Base-by-base conservation (phyloP, 805 yeast genomes). In the Helenozyma baotianmanensis region DNA sequence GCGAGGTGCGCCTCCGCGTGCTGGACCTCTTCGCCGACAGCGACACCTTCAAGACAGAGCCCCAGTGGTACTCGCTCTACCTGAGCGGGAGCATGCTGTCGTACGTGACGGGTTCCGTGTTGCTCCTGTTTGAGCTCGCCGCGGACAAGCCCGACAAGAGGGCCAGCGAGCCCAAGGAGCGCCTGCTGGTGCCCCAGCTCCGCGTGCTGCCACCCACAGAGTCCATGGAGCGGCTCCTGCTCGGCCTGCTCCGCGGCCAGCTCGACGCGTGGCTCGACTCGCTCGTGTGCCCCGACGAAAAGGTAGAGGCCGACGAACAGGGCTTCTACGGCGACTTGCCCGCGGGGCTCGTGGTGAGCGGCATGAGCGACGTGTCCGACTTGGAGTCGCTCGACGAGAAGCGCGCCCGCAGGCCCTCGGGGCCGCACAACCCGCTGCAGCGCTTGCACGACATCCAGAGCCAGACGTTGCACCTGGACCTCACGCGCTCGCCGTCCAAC, bases 41-140 rank as follows among this genome's bases (percentile, higher is more conserved):
- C 10, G 38, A 38, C 9, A 37, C 35, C 7, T 41, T 52, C 32
- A 39, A 41, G 11, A 54, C 58, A 2, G 62, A 57, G 2, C 47
- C 70, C 8, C 57, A 62, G 30, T 74, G 77, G 77, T 67, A 62
- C 43, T 59, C 61, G 38, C 48, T 74, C 6, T 59, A 62, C 30
- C 68, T 75, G 6, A 63, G 63, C 14, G 54, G 50, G 26, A 48
- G 56, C 1, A 52, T 64, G 33, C 62, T 64, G 23, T 51, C 65
- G 10, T 74, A 60, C 45, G 70, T 72, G 9, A 70, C 76, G 1
- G 79, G 79, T 0, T 67, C 75, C 0, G 35, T 74, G 10, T 51
- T 69, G 14, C 31, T 69, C 8, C 64, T 70, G 22, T 63, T 72
- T 36, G 71, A 67, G 34, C 42, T 72, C 30, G 43, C 70, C 30